Conservation (phyloP, 2,329 filamentous ascomycete species). For the Pseudogymnoascus sp. region DNA sequence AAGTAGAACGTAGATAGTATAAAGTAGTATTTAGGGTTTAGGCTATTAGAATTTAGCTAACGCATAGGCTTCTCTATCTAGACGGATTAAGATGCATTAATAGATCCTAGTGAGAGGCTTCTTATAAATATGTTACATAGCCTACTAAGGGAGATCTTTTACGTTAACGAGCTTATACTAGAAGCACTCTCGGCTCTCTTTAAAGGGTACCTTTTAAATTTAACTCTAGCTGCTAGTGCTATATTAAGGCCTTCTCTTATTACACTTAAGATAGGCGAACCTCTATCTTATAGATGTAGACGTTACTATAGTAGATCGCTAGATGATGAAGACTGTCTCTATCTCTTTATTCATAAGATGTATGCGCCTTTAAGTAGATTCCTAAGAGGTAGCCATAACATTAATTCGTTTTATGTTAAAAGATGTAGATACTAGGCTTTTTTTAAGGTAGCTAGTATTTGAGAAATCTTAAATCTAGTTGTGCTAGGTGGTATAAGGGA, state of each 20-base stretch:
- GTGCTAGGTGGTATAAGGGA: not conserved
- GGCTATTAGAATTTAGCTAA: not conserved
- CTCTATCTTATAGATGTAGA: slow-evolving; percentile 10
- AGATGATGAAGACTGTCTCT: slow-evolving; percentile 10
- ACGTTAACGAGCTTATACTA: not conserved
- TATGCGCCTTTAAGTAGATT: slow-evolving; percentile 10
- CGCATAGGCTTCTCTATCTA: not conserved
- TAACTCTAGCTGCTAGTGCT: not conserved
- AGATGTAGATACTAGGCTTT: slow-evolving; percentile 12
- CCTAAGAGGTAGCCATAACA: slow-evolving; percentile 9
- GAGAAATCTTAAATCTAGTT: not conserved
- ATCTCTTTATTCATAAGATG: slow-evolving; percentile 15
- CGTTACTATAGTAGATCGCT: not conserved
- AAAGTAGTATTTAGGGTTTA: not conserved
- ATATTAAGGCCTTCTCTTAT: slow-evolving; percentile 9
- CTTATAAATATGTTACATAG: not conserved
- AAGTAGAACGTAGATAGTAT: not conserved
- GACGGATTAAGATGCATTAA: not conserved
- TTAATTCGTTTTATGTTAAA: slow-evolving; percentile 16
- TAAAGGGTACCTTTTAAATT: not conserved
- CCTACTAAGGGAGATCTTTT: not conserved
- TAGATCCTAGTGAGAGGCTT: not conserved
- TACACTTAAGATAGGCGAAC: slow-evolving; percentile 4
- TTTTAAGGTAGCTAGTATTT: slow-evolving; percentile 7
- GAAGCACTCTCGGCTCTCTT: not conserved